Evolutionary conservation across 176 grass and related monocot genomes (phyloP).

Genomic region (Chloris gayana): DNA sequence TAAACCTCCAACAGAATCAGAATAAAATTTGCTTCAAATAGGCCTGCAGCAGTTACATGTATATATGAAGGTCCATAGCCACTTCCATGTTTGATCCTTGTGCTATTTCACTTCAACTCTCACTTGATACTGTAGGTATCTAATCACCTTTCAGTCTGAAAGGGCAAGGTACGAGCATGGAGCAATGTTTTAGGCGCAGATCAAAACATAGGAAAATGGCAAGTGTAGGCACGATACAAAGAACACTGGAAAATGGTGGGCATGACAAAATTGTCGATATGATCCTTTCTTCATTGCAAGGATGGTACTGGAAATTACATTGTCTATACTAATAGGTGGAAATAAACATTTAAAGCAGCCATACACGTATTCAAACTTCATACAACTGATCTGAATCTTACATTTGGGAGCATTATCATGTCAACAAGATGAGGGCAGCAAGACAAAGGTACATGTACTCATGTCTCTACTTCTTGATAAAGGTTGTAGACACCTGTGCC

Average conservation of each 20-base stretch:
- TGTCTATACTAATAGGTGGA: background rate
- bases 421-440: constrained; percentile 4
- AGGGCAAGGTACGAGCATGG: background rate
- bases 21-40: background rate
- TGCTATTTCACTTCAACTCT: background rate
- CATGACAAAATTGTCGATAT: background rate
- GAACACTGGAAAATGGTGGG: background rate
- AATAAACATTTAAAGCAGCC: background rate
- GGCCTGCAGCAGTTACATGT: background rate
- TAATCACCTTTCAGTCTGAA: background rate
- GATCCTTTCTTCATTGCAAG: background rate
- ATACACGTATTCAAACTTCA: background rate
- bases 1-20: background rate
- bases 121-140: background rate
- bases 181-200: background rate
- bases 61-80: background rate
- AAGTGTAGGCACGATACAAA: background rate
- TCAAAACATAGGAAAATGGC: too few relatives aligned
- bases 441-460: background rate
- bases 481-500: background rate
- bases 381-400: constrained; percentile 11
- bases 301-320: background rate
- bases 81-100: background rate
- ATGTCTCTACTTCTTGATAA: constrained; percentile 14
- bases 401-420: background rate